Evolutionary conservation across 805 yeast species (phyloP).

Genomic region (Kregervanrija fluxuum): DNA sequence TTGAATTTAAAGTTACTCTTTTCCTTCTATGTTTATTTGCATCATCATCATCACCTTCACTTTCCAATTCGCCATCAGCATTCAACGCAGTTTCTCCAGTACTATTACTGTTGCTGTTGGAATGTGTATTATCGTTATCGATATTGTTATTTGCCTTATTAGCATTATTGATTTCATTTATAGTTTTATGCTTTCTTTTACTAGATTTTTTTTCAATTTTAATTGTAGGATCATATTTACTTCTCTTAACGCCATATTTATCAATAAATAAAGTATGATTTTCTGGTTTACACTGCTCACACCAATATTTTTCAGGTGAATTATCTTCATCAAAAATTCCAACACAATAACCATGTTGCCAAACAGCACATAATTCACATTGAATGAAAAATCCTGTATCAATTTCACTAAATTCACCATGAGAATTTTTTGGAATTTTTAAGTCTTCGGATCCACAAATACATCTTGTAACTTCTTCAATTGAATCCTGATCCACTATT

Average conservation of each 20-base stretch:
- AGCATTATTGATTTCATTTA: slow-evolving; percentile 9
- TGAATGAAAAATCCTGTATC: slow-evolving; percentile 65
- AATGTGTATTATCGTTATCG: slow-evolving; percentile 7
- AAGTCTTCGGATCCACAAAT: slow-evolving; percentile 46
- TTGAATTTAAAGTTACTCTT: slow-evolving; percentile 8
- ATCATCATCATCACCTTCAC: slow-evolving; percentile 4
- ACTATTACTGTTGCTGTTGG: slow-evolving; percentile 8
- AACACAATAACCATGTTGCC: slow-evolving; percentile 98
- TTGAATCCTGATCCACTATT: slow-evolving; percentile 19
- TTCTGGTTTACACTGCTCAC: slow-evolving; percentile 87
- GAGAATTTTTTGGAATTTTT: slow-evolving; percentile 23
- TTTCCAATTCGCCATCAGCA: slow-evolving; percentile 5
- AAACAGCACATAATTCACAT: slow-evolving; percentile 85
- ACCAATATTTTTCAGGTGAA: slow-evolving; percentile 92
- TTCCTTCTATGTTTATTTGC: slow-evolving; percentile 5
- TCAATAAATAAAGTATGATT: slow-evolving; percentile 52
- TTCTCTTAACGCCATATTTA: slow-evolving; percentile 39
- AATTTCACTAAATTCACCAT: slow-evolving; percentile 31
- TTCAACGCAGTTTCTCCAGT: background rate
- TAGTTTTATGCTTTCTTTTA: slow-evolving; percentile 24
- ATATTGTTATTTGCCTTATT: background rate
- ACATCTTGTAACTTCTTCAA: slow-evolving; percentile 47
- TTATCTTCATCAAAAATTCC: slow-evolving; percentile 68
- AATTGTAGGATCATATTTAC: slow-evolving; percentile 38
- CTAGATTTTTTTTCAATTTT: slow-evolving; percentile 1